Percentiles rank a stretch among this genome's conserved stretches.
Evolutionary conservation across 495 filamentous ascomycete genomes (phyloP).

Genomic region (Hypoxylon rickii): DNA sequence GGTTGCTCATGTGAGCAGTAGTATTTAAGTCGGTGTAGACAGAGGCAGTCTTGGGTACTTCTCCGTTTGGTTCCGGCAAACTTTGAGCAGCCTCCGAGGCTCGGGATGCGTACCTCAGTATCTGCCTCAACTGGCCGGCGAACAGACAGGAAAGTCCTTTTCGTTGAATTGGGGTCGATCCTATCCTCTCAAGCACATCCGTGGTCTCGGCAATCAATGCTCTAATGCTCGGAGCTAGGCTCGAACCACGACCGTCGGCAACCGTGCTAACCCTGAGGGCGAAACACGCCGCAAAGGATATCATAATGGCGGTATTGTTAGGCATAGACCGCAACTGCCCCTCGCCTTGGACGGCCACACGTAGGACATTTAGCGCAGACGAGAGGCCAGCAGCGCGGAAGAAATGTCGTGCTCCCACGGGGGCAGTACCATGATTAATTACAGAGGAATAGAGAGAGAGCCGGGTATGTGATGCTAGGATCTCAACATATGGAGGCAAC

Average conservation of each 20-base stretch:
- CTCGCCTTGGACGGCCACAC: conserved; percentile 73
- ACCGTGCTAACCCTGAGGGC: conserved; percentile 66
- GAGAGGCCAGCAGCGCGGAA: conserved; percentile 72
- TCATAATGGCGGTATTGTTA: conserved; percentile 79
- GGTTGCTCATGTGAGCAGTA: conserved; percentile 25
- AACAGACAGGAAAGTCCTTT: conserved; percentile 54
- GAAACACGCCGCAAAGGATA: conserved; percentile 74
- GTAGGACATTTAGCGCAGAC: conserved; percentile 72
- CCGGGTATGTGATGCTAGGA: conserved; percentile 71
- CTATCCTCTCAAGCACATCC: conserved; percentile 69
- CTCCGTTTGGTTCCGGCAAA: conserved; percentile 23
- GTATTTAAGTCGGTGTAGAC: conserved; percentile 33
- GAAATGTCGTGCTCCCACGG: conserved; percentile 69
- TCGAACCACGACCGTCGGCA: conserved; percentile 57
- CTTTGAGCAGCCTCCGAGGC: conserved; percentile 28
- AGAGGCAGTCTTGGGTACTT: conserved; percentile 16
- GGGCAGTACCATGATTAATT: conserved; percentile 75
- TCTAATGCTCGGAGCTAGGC: conserved; percentile 68
- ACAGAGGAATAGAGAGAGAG: conserved; percentile 74
- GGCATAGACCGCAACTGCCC: conserved; percentile 72
- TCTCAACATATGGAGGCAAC: conserved; percentile 74
- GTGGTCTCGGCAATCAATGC: conserved; percentile 71
- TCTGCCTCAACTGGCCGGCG: conserved; percentile 37
- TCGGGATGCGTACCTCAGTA: conserved; percentile 34
- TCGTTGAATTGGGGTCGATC: conserved; percentile 64